phyloP scores from a whole-genome alignment of 2,329 filamentous ascomycete genomes.

The Parastagonospora avenae region DNA sequence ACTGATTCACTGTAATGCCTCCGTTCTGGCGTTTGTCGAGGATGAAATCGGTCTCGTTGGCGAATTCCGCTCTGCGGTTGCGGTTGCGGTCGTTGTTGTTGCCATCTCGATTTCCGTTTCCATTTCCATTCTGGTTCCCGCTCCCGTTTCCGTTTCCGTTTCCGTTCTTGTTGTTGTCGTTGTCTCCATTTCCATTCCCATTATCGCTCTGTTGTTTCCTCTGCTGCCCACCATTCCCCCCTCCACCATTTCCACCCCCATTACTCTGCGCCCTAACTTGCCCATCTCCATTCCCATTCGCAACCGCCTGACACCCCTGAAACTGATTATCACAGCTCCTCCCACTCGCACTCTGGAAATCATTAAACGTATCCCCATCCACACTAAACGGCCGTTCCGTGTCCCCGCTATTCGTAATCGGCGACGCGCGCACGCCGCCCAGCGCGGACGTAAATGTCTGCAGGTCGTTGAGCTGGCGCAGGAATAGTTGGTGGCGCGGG shows the following conservation, averaged over 20 bases:
- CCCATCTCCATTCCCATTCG: neutral
- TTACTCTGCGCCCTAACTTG: neutral
- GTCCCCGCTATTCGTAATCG: slow-evolving; percentile 56
- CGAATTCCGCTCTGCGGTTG: neutral
- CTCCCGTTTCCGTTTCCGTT: neutral
- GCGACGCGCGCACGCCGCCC: slow-evolving; percentile 58
- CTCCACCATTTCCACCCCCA: no score
- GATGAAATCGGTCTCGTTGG: neutral
- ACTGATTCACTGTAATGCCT: slow-evolving; percentile 23
- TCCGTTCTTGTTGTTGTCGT: neutral
- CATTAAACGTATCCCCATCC: slow-evolving; percentile 55
- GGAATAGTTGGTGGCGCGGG: slow-evolving; percentile 41
- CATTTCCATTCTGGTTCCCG: neutral
- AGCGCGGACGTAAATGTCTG: slow-evolving; percentile 53
- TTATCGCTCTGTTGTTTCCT: no score
- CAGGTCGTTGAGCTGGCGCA: slow-evolving; percentile 37
- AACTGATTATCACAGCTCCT: slow-evolving; percentile 68
- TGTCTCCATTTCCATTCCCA: neutral
- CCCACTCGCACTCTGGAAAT: slow-evolving; percentile 60
- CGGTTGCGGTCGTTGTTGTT: slow-evolving; percentile 4
- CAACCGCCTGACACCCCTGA: slow-evolving; percentile 56
- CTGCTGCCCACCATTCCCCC: neutral
- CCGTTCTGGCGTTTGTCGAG: slow-evolving; percentile 7
- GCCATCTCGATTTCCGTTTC: neutral
- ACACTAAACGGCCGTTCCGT: slow-evolving; percentile 51